Evolutionary conservation across 2,329 filamentous ascomycete species (phyloP), one percentile per base, ranked within the genome.

Genomic region (Tolypocladium nubicola): DNA sequence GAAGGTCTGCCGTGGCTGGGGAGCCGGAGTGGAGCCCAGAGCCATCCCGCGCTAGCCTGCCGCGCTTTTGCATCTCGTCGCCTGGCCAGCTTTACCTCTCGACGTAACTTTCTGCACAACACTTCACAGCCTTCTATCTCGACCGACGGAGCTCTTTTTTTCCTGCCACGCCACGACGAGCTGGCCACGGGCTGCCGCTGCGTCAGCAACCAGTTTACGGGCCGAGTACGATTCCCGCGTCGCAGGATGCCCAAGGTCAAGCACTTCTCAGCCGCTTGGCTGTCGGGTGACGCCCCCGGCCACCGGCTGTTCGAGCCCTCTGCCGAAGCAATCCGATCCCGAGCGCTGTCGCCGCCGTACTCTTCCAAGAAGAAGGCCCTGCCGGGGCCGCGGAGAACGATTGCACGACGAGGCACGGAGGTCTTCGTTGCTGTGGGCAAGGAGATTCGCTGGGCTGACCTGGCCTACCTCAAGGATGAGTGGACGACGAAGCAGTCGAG

Each of bases 361-460:
- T 63, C 69, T 19, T 70, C 73, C 52, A 79, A 73, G 67, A 78
- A 74, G 69, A 75, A 75, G 63, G 56, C 69, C 1, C 65, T 70
- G 23, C 67, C 70, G 1, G 81, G 83, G 21, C 81, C 84, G 11
- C 76, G 79, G 58, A 73, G 83, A 61, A 91, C 85, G 0, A 86
- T 97, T 65, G 92, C 91, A 11, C 84, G 83, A 54, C 81, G 93
- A 59, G 91, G 89, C 19, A 90, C 89, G 1, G 92, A 99, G 67
- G 77, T 97, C 11, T 97, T 97, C 68, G 85, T 90, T 14, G 92
- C 91, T 23, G 86, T 88, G 45, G 92, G 92, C 53, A 92, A 88
- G 65, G 90, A 97, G 71, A 88, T 99, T 60, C 82, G 92, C 70
- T 99, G 94, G 91, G 87, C 89, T 11, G 90, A 96, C 72, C 75